A percentile compares a stretch with the other conserved stretches of the same genome.
Conservation (phyloP, 2,329 filamentous ascomycete species). For the Myriosclerotinia duriaeana region DNA sequence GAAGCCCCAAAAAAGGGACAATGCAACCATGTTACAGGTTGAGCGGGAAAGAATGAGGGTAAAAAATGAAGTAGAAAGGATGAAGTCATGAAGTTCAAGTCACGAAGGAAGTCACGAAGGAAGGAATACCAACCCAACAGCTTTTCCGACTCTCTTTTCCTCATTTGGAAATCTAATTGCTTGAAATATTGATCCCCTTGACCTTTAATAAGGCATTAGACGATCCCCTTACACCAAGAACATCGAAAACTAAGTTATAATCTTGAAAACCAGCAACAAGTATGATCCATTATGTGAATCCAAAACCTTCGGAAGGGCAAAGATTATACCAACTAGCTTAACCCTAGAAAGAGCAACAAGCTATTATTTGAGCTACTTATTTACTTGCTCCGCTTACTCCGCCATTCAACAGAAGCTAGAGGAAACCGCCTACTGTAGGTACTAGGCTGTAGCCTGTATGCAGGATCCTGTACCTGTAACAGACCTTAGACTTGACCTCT, state of each 20-base stretch:
- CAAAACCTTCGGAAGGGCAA: background rate
- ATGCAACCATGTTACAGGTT: background rate
- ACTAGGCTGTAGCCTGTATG: background rate
- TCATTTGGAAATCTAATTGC: background rate
- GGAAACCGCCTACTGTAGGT: background rate
- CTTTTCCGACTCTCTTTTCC: background rate
- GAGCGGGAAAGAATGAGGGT: background rate
- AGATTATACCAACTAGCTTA: background rate
- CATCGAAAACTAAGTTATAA: too few relatives aligned
- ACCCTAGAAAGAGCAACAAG: background rate
- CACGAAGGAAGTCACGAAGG: background rate
- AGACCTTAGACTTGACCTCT: background rate
- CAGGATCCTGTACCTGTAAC: constrained; percentile 10
- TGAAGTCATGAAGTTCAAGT: background rate
- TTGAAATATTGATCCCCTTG: background rate
- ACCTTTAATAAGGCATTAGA: background rate
- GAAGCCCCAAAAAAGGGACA: background rate
- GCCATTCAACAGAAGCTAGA: background rate
- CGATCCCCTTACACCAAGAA: background rate
- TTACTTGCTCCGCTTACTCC: background rate
- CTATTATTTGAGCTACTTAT: too few relatives aligned
- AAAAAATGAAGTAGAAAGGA: too few relatives aligned
- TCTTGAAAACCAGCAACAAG: too few relatives aligned
- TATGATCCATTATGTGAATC: background rate
- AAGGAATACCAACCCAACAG: background rate